A percentile compares a stretch with the other conserved stretches of the same genome.
Conservation (phyloP, 2,329 filamentous ascomycete genomes). For the Colletotrichum somersetense region DNA sequence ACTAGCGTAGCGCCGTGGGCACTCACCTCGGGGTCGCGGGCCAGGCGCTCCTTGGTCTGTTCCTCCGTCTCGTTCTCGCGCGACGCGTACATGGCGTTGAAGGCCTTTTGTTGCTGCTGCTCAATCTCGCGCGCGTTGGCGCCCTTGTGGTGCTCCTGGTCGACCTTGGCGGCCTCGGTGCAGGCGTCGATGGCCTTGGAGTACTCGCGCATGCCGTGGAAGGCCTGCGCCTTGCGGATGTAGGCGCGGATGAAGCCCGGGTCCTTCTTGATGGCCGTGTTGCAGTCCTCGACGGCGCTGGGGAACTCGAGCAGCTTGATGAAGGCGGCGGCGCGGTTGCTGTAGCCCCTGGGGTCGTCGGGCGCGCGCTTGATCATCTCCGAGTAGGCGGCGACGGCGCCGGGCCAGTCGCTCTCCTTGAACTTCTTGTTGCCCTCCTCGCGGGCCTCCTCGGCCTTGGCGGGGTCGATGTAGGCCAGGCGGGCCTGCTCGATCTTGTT, state of each 20-base stretch:
- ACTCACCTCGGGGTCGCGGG: slow-evolving; percentile 89
- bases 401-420: slow-evolving; percentile 96
- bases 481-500: slow-evolving; percentile 81
- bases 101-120: slow-evolving; percentile 91
- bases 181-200: slow-evolving; percentile 93
- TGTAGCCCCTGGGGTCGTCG: slow-evolving; percentile 92
- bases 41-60: slow-evolving; percentile 91
- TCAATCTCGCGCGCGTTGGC: slow-evolving; percentile 94
- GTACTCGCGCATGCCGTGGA: slow-evolving; percentile 98
- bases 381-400: slow-evolving; percentile 90
- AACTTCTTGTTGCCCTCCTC: slow-evolving; percentile 97
- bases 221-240: slow-evolving; percentile 94
- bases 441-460: slow-evolving; percentile 93
- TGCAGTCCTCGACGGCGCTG: slow-evolving; percentile 91
- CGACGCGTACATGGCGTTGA: slow-evolving; percentile 88
- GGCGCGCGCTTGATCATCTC: slow-evolving; percentile 98
- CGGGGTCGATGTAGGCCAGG: slow-evolving; percentile 87
- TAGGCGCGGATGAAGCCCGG: slow-evolving; percentile 95
- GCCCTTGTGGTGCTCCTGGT: slow-evolving; percentile 74
- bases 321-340: slow-evolving; percentile 95
- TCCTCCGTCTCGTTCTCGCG: slow-evolving; percentile 96
- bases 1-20: neutral
- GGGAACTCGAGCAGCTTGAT: slow-evolving; percentile 98
- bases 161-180: slow-evolving; percentile 81
- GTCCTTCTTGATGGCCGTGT: slow-evolving; percentile 90